phyloP scores from a whole-genome alignment of 2,329 filamentous ascomycete species.

The Mollisiaceae sp. region DNA sequence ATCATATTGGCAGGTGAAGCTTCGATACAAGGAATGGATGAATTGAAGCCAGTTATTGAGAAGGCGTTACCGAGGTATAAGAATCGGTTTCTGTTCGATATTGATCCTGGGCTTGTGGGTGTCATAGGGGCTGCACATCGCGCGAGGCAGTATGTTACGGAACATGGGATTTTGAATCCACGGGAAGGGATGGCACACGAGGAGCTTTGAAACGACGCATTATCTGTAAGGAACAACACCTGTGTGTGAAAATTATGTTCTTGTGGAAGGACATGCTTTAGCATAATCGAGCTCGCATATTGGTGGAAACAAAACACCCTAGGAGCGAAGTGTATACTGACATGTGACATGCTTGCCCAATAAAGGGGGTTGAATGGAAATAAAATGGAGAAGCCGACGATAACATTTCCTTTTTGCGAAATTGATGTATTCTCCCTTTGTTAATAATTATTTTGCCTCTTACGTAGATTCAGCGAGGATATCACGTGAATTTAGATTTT shows the following conservation, averaged over 20 bases:
- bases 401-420: background rate
- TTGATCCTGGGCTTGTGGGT: background rate
- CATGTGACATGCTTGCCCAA: background rate
- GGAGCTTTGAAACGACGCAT: background rate
- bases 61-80: background rate
- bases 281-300: background rate
- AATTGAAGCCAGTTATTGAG: background rate
- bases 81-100: conserved; percentile 2
- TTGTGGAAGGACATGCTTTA: background rate
- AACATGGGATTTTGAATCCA: conserved; percentile 1
- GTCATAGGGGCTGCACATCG: conserved; percentile 3
- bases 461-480: background rate
- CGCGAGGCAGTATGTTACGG: conserved; percentile 4
- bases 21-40: background rate
- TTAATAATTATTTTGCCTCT: background rate
- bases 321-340: background rate
- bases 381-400: background rate
- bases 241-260: background rate
- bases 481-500: background rate
- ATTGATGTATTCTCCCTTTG: background rate
- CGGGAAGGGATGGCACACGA: background rate
- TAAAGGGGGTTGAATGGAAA: background rate
- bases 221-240: too few species aligned
- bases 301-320: background rate
- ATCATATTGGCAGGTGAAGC: conserved; percentile 8